Evolutionary conservation across 768 basidiomycete species (phyloP), one percentile per base, ranked within the genome.

Genomic region (Hericium erinaceus): DNA sequence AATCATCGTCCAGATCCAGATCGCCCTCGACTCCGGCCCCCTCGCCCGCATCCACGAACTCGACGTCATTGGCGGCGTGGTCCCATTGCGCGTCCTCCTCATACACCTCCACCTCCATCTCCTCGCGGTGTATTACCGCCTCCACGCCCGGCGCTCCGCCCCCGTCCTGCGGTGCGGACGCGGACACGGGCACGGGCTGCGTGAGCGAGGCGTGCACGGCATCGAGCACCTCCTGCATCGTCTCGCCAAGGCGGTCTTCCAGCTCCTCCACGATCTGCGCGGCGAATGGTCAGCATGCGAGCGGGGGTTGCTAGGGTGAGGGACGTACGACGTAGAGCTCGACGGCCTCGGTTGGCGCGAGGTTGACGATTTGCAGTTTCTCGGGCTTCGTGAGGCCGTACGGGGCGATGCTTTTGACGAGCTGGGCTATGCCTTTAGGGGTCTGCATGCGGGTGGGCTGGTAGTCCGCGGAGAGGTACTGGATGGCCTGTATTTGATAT

Each of bases 291-390:
- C 49, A 52, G n/a, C n/a, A 39, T 48, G 52, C 56, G 56, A 22
- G 8, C 37, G 38, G 54, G 40, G 16, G 12, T 38, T 28, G 39
- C 18, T 12, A 37, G 37, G 22, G 54, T 26, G 26, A 0, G 39
- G 58, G 28, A 79, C 91, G 49, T 62, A 95, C 93, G 57, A 91
- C 87, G 66, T 97, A 95, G 24, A 97, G 81, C 68, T 94, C 91
- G 24, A 95, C 91, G 0, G 84, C 75, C 50, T 83, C 78, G 7
- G 82, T 85, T 2, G 95, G 95, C 0, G 85, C 87, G 5, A 95
- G 77, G 66, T 98, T 97, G n/a, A 92, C 85, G 39, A 97, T 78
- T 66, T 95, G 92, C 3, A 97, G 77, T 66, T 94, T 93, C 75
- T 98, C 95, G 2, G 88, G 83, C 64, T 95, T 97, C 1, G 93